These are phyloP conservation scores for Calonectria ilicicola DNA, from an alignment of 2,329 filamentous ascomycete genomes.

Conservation along the genomic window DNA sequence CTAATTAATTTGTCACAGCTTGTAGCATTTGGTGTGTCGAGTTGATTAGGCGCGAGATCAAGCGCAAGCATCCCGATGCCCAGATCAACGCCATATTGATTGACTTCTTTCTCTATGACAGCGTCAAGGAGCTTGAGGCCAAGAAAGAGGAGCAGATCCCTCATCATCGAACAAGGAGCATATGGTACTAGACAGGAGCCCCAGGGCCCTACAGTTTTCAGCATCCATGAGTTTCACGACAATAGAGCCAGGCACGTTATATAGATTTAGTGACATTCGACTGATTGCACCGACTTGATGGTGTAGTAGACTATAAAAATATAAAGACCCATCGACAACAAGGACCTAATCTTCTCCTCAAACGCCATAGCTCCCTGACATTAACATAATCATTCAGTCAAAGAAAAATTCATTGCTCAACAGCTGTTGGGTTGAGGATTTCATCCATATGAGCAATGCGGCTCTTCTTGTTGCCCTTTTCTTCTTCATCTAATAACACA, in stretches of 20 bases:
- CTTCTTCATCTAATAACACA: conserved; percentile 80
- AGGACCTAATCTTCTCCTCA: conserved; percentile 21
- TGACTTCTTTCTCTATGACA: conserved; percentile 97
- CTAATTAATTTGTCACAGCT: conserved; percentile 67
- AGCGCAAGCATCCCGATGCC: conserved; percentile 76
- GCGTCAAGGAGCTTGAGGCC: conserved; percentile 86
- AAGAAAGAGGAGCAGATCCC: conserved; percentile 69
- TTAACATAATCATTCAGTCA: conserved; percentile 17
- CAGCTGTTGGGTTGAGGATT: conserved; percentile 63
- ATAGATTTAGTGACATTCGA: conserved; percentile 32
- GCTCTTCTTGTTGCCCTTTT: conserved; percentile 62
- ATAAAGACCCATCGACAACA: conserved; percentile 31
- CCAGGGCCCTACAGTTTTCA: conserved; percentile 18
- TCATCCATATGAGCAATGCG: conserved; percentile 83
- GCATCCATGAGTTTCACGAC: conserved; percentile 9
- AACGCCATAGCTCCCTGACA: conserved; percentile 38
- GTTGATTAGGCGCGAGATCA: conserved; percentile 84
- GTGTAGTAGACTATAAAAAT: conserved; percentile 31
- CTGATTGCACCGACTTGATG: conserved; percentile 24
- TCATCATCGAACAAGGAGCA: conserved; percentile 91
- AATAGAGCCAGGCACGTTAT: conserved; percentile 23
- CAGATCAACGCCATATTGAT: conserved; percentile 90
- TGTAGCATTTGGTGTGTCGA: conserved; percentile 98
- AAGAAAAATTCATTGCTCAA: conserved; percentile 47
- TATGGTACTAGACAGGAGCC: conserved; percentile 79